phyloP scores from a whole-genome alignment of 2,329 filamentous ascomycete genomes.

The Ophiostoma triangulosporum region DNA sequence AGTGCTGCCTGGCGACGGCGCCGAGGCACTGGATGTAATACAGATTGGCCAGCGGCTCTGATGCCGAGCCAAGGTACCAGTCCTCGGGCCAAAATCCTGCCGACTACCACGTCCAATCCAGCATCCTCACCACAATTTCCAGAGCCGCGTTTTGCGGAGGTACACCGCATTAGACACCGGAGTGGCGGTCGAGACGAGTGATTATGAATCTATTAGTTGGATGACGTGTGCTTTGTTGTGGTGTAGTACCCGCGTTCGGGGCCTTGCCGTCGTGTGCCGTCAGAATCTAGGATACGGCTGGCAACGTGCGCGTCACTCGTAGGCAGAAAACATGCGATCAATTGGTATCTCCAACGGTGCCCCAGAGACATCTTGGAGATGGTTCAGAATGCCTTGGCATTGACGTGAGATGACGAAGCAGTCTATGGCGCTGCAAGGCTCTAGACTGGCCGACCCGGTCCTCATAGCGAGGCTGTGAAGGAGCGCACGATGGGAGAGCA shows the following conservation, averaged over 20 bases:
- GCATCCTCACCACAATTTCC: background rate
- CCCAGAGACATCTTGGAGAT: too few species aligned
- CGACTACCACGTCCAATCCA: conserved; percentile 14
- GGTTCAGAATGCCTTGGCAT: background rate
- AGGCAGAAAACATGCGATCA: background rate
- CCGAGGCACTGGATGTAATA: too few species aligned
- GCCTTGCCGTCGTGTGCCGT: background rate
- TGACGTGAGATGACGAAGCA: background rate
- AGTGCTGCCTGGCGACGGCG: background rate
- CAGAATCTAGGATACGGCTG: background rate
- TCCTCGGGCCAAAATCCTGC: conserved; percentile 15
- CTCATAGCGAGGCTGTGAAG: too few species aligned
- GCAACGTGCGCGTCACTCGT: background rate
- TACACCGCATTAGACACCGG: background rate
- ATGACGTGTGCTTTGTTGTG: background rate
- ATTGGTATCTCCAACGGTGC: background rate
- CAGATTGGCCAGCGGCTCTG: too few species aligned
- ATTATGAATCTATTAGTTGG: background rate
- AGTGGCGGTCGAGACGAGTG: conserved; percentile 2
- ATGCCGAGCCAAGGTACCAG: conserved; percentile 9
- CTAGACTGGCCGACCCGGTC: too few species aligned
- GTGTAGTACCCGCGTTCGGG: background rate
- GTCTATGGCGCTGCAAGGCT: too few species aligned
- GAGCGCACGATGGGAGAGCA: too few species aligned
- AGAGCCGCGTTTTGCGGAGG: background rate